Conservation (phyloP, 208 protist genomes). For the Leishmania braziliensis region DNA sequence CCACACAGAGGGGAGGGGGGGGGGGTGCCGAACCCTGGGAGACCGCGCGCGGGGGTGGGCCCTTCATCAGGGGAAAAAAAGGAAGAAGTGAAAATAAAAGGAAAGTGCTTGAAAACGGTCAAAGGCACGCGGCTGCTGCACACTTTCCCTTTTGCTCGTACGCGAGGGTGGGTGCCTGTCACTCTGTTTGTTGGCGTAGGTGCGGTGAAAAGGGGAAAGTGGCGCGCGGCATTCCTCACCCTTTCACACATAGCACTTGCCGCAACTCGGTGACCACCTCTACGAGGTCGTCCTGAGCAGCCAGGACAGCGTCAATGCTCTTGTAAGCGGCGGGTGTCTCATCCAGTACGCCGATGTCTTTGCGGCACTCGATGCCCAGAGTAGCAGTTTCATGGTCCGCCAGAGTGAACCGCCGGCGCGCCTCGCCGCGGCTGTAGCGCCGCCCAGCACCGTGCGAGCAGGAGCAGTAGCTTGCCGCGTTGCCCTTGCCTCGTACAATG, state of each 20-base stretch:
- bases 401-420: slow-evolving; percentile 79
- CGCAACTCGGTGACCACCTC: slow-evolving; percentile 71
- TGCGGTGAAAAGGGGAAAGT: neutral
- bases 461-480: slow-evolving; percentile 62
- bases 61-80: neutral
- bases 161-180: neutral
- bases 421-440: slow-evolving; percentile 71
- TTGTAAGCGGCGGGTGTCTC: slow-evolving; percentile 90
- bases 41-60: no score
- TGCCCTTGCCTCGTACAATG: slow-evolving; percentile 89
- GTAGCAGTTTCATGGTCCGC: slow-evolving; percentile 74
- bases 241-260: slow-evolving; percentile 90
- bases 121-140: neutral
- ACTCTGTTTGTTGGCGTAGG: neutral
- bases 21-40: no score
- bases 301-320: slow-evolving; percentile 87
- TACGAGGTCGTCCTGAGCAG: slow-evolving; percentile 76
- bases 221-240: slow-evolving; percentile 30
- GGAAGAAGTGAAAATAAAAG: neutral
- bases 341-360: slow-evolving; percentile 81
- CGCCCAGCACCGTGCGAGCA: slow-evolving; percentile 89
- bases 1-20: no score
- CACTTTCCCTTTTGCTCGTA: neutral
- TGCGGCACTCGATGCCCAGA: slow-evolving; percentile 70
- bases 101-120: neutral